Evolutionary conservation across 371 early-diverging fungal species (phyloP).

Genomic region (Mucor velutinosus): DNA sequence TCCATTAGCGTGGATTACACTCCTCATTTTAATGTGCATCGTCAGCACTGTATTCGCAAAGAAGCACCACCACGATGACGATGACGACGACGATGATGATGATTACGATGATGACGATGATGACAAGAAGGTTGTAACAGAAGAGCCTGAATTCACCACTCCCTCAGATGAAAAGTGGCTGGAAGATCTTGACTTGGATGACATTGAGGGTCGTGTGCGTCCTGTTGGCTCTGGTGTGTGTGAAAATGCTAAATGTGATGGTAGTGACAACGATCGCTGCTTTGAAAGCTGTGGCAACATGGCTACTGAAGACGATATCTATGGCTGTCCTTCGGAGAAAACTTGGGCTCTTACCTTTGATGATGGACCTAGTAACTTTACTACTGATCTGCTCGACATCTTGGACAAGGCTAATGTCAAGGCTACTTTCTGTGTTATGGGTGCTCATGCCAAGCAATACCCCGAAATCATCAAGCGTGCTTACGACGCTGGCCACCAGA

Average conservation of each 20-base stretch:
- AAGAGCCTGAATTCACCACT: constrained; percentile 1
- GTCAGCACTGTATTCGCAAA: constrained; percentile 4
- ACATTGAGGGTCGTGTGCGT: constrained; percentile 28
- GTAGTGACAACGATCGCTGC: constrained; percentile 38
- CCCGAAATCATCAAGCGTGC: constrained; percentile 40
- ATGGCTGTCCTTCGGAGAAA: constrained; percentile 35
- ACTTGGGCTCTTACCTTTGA: constrained; percentile 57
- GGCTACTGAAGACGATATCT: constrained; percentile 34
- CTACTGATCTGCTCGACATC: constrained; percentile 49
- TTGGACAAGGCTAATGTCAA: constrained; percentile 47
- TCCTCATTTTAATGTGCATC: constrained; percentile 6
- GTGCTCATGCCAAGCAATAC: constrained; percentile 36
- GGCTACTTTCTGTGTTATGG: constrained; percentile 75
- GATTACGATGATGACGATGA: constrained; percentile 4
- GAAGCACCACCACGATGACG: constrained; percentile 3
- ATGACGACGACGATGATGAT: background rate
- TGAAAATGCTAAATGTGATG: constrained; percentile 36
- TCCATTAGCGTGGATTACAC: constrained; percentile 10
- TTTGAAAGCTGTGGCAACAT: constrained; percentile 46
- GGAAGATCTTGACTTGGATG: constrained; percentile 52
- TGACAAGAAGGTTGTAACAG: background rate
- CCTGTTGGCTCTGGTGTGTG: constrained; percentile 46
- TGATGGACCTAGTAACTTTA: constrained; percentile 61
- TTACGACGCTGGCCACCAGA: constrained; percentile 51
- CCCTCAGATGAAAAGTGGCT: constrained; percentile 33